These are phyloP conservation scores for Fimicolochytrium jonesii DNA, from an alignment of 192 early-diverging fungal species.

Conservation along the genomic window DNA sequence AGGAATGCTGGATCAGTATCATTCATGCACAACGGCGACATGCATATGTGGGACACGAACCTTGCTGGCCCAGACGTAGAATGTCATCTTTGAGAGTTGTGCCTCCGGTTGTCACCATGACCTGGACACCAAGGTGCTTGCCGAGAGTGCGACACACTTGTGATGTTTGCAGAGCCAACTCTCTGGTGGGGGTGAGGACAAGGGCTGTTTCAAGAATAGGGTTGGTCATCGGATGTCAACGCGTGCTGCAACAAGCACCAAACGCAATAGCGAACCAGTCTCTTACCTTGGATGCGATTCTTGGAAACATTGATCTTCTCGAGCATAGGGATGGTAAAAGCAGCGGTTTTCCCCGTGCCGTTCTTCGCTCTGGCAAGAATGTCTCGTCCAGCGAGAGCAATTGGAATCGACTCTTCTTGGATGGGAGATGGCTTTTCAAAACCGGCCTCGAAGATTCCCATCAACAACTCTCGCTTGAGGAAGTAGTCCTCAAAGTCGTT, in stretches of 20 bases:
- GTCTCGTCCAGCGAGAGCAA: slow-evolving; percentile 91
- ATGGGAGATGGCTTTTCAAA: slow-evolving; percentile 97
- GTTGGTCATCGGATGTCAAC: too few relatives aligned
- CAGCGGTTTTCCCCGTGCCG: slow-evolving; percentile 93
- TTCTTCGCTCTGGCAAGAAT: slow-evolving; percentile 96
- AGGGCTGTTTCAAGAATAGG: slow-evolving; percentile 57
- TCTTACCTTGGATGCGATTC: slow-evolving; percentile 76
- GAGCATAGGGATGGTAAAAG: slow-evolving; percentile 93
- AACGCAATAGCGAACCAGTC: too few relatives aligned
- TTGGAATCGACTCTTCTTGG: slow-evolving; percentile 98
- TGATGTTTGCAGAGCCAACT: slow-evolving; percentile 98
- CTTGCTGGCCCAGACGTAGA: slow-evolving; percentile 82
- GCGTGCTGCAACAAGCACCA: too few relatives aligned
- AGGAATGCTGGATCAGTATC: slow-evolving; percentile 3
- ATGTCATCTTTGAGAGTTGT: slow-evolving; percentile 99
- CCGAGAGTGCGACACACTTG: slow-evolving; percentile 97
- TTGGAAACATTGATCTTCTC: slow-evolving; percentile 89
- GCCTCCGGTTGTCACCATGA: slow-evolving; percentile 99
- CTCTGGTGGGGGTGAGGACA: slow-evolving; percentile 92
- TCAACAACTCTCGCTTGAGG: slow-evolving; percentile 91
- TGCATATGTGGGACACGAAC: slow-evolving; percentile 24
- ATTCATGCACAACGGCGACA: slow-evolving; percentile 3
- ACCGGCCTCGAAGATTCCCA: slow-evolving; percentile 99
- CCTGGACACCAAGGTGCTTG: slow-evolving; percentile 87
- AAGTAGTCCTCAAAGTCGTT: slow-evolving; percentile 99